Base-by-base conservation (phyloP, 2,329 filamentous ascomycete genomes). In the Fusarium subtropicale region DNA sequence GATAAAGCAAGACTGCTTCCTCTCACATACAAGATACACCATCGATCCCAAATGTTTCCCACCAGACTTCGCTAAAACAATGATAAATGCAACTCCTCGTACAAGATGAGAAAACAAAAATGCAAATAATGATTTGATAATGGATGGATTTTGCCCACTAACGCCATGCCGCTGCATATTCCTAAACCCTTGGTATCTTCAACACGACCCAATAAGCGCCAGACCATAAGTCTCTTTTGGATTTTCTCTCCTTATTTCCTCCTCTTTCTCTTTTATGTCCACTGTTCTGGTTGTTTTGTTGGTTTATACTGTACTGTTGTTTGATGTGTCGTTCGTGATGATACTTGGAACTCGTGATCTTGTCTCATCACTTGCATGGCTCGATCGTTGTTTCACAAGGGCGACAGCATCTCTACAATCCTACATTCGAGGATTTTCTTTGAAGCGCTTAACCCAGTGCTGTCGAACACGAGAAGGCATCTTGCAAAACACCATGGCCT, bases 401-500 rank as follows among this genome's bases (percentile, higher is more conserved):
- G 24, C 42, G 20, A 13, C 24, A 15, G 33, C 13, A 47, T 31
- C 8, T 33, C 7, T 2, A 22, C 4, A 16, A 11, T 45, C n/a
- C 48, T 60, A 71, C 42, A 48, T 28, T 33, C 56, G 56, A 41
- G 64, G 60, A 8, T 57, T 31, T 67, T 87, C 86, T 28, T 85
- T 77, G 56, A 87, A 77, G 56, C 84, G 77, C 71, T 81, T 83
- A 3, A 89, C 83, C 87, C 87, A 89, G 70, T 88, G 86, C 63
- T 82, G 80, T 48, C 86, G 80, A 64, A 89, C 76, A 13, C 76
- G 74, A 4, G 80, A 76, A 0, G 86, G 84, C 85, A 88, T 88
- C 78, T 88, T 88, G 79, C 86, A 87, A 68, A 88, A 89, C 42
- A 88, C 82, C 81, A 88, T 85, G 31, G 87, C 87, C 74, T 87